Evolutionary conservation across 805 yeast genomes (phyloP).

Genomic region (Wickerhamiella musiphila): DNA sequence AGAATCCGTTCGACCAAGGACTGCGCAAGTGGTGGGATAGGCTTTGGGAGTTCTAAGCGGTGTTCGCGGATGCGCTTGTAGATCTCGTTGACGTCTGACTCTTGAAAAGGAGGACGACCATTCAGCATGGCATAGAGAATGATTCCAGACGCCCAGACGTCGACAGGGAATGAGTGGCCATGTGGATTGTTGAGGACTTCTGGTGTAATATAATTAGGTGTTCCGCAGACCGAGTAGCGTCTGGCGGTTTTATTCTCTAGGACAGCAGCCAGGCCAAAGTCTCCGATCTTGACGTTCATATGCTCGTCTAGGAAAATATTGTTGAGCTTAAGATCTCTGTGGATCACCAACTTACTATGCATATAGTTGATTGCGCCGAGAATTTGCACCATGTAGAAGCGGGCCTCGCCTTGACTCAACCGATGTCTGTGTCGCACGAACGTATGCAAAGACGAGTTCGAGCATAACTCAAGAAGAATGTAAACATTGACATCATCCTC

Average conservation of each 20-base stretch:
- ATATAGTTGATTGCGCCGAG: conserved; percentile 87
- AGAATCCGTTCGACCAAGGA: conserved; percentile 49
- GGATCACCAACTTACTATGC: conserved; percentile 84
- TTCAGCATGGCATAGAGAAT: conserved; percentile 84
- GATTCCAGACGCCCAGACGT: conserved; percentile 94
- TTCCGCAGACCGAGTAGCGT: conserved; percentile 91
- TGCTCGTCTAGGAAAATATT: conserved; percentile 86
- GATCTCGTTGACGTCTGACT: conserved; percentile 80
- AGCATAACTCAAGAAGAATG: conserved; percentile 84
- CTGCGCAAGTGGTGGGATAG: conserved; percentile 23
- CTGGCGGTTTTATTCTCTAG: conserved; percentile 53
- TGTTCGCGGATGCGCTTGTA: conserved; percentile 79
- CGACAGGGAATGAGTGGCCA: conserved; percentile 91
- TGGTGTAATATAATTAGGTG: conserved; percentile 97
- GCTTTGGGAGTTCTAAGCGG: conserved; percentile 64
- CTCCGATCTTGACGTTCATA: conserved; percentile 93
- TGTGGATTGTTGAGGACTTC: conserved; percentile 55
- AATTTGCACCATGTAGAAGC: conserved; percentile 77
- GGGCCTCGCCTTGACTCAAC: conserved; percentile 82
- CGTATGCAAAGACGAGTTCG: conserved; percentile 89
- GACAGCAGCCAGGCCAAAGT: conserved; percentile 96
- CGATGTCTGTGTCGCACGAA: conserved; percentile 66
- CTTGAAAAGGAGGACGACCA: conserved; percentile 97
- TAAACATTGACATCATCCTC: conserved; percentile 93
- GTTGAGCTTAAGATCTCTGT: conserved; percentile 89